Evolutionary conservation across 2,329 filamentous ascomycete species (phyloP).

Genomic region (Plectosphaerella plurivora): DNA sequence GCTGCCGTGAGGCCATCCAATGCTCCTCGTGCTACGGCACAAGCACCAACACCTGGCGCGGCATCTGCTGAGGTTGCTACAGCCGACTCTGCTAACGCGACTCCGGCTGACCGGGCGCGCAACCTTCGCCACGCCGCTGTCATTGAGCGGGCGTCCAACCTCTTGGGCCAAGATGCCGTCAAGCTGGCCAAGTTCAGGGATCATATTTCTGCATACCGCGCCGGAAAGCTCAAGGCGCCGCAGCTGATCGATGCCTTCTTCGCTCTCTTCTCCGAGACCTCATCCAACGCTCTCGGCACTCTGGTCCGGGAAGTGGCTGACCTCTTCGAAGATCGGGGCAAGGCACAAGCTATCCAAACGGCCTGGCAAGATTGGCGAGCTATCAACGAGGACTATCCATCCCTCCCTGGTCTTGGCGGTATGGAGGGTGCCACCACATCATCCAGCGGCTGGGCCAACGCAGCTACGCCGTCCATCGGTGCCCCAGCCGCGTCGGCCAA

Average conservation of each 20-base stretch:
- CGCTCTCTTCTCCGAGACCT: constrained; percentile 72
- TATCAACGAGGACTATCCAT: constrained; percentile 93
- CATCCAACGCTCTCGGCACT: constrained; percentile 77
- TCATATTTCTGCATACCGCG: constrained; percentile 74
- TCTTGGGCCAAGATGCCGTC: constrained; percentile 70
- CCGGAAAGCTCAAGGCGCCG: constrained; percentile 62
- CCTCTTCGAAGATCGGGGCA: constrained; percentile 78
- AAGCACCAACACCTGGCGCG: constrained; percentile 10
- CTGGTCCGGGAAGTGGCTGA: constrained; percentile 89
- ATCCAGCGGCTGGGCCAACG: constrained; percentile 56
- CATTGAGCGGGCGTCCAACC: constrained; percentile 75
- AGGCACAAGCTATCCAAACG: constrained; percentile 68
- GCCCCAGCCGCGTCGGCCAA: constrained; percentile 31
- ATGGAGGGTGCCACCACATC: constrained; percentile 57
- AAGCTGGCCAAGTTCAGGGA: constrained; percentile 77
- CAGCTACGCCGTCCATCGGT: constrained; percentile 52
- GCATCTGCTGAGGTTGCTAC: constrained; percentile 45
- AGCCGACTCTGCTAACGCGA: constrained; percentile 47
- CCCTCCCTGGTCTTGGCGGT: constrained; percentile 70
- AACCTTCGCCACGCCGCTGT: constrained; percentile 78
- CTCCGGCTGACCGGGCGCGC: constrained; percentile 76
- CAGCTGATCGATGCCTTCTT: constrained; percentile 87
- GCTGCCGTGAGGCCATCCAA: constrained; percentile 2
- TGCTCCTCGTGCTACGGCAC: background rate
- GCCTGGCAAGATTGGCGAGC: constrained; percentile 96